Evolutionary conservation across 75 land plant species (phyloP), one percentile per base, ranked within the genome.

Genomic region (Cryptomeria japonica): DNA sequence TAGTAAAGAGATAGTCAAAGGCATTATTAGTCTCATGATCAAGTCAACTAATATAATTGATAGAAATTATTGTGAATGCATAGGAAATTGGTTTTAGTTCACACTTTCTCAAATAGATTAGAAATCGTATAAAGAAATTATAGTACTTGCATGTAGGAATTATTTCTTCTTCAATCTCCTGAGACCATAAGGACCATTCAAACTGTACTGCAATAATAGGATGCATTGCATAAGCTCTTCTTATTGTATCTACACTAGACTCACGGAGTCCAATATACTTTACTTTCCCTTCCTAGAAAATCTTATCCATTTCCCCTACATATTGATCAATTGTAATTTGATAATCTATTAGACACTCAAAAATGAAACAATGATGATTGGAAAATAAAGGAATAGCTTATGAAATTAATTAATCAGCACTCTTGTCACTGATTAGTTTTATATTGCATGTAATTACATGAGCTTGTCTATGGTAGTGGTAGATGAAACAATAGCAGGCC

Each of bases 161-260:
- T 36, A 92, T 88, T 8, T 90, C 90, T 2, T 87, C 87, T 90
- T 92, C 93, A 28, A 91, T 80, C 22, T 92, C 94, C n/a, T 91
- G 89, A 13, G 89, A 41, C 95, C 95, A 94, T 41, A 94, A 87
- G 36, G 93, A 94, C 89, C 91, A 94, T 85, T 94, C 95, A 31
- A 89, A 85, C 85, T 94, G 93, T 13, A 94, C 84, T 16, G 92
- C 95, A 12, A 92, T 91, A 25, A 94, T 89, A 83, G 95, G 95
- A 80, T 93, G 95, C 80, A 94, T 91, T 18, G 94, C 92, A 86
- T 94, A 94, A 2, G 95, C 95, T 85, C 95, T 87, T 83, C 92
- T 88, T 77, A 94, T 90, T 72, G 93, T 92, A 42, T 92, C 89
- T 31, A 73, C 85, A 61, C 94, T 90, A 8, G 94, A 92, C 87